A percentile compares a stretch with the other conserved stretches of the same genome.
Evolutionary conservation across 2,329 filamentous ascomycete species (phyloP).

Genomic region (Scolecobasidium constrictum): DNA sequence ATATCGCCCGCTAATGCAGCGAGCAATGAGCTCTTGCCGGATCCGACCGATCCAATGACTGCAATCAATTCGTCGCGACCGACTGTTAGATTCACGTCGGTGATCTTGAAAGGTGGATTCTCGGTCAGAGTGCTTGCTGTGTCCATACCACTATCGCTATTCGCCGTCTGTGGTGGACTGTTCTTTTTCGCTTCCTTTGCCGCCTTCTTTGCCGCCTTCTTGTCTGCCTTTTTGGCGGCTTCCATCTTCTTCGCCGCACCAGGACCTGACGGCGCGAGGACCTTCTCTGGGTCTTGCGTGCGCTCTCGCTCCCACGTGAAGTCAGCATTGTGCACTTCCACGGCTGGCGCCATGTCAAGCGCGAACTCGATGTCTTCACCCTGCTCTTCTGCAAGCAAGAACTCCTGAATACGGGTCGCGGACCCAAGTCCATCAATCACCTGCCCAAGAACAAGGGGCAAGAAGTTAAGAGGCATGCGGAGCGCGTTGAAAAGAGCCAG

Average conservation of each 20-base stretch:
- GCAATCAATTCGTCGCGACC: conserved; percentile 68
- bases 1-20: conserved; percentile 89
- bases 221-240: conserved; percentile 26
- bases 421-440: conserved; percentile 84
- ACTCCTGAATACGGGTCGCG: conserved; percentile 75
- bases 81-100: conserved; percentile 55
- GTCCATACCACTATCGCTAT: conserved; percentile 30
- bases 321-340: conserved; percentile 59
- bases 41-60: conserved; percentile 81
- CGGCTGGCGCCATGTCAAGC: conserved; percentile 39
- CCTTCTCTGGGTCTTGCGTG: conserved; percentile 36
- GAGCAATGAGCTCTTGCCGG: conserved; percentile 81
- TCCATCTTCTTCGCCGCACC: conserved; percentile 24
- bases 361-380: conserved; percentile 57
- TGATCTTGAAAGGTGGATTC: conserved; percentile 60
- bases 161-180: conserved; percentile 15
- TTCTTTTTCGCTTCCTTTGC: conserved; percentile 23
- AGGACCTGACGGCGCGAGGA: conserved; percentile 16
- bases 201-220: no score
- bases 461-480: conserved; percentile 76
- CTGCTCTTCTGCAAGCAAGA: conserved; percentile 75
- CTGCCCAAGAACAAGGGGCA: conserved; percentile 81
- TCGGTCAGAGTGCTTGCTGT: conserved; percentile 47
- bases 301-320: conserved; percentile 78
- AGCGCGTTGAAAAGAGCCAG: conserved; percentile 88